phyloP scores from a whole-genome alignment of 495 filamentous ascomycete species.

The Sabuloglossum arenarium region DNA sequence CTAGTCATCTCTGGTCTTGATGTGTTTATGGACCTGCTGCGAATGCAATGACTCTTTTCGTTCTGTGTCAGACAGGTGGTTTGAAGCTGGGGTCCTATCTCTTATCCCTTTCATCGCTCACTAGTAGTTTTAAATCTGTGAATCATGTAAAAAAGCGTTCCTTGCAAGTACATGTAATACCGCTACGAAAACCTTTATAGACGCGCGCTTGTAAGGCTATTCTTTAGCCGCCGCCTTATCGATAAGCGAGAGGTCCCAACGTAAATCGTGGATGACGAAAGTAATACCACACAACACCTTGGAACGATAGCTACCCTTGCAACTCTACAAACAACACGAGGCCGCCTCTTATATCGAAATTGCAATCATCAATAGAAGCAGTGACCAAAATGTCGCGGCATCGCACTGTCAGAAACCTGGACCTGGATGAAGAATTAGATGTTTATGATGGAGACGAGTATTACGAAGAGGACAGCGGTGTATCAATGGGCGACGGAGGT shows the following conservation, averaged over 20 bases:
- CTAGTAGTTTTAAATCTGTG: background rate
- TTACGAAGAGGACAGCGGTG: slow-evolving; percentile 12
- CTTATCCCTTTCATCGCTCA: background rate
- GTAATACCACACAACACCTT: too few relatives aligned
- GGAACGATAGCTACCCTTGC: too few relatives aligned
- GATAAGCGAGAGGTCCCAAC: too few relatives aligned
- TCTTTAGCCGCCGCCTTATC: too few relatives aligned
- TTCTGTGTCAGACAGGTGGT: background rate
- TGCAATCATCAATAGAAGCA: background rate
- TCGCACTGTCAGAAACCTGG: slow-evolving; percentile 32
- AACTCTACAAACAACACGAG: too few relatives aligned
- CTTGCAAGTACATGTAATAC: background rate
- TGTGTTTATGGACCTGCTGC: background rate
- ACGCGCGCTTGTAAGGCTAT: background rate
- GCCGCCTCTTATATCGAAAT: too few relatives aligned
- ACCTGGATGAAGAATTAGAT: slow-evolving; percentile 36
- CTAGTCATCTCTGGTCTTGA: background rate
- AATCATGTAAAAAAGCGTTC: background rate
- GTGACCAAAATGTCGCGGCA: slow-evolving; percentile 35
- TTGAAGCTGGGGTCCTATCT: background rate
- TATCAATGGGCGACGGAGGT: background rate
- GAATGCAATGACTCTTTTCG: background rate
- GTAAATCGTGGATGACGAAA: too few relatives aligned
- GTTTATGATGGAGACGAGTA: slow-evolving; percentile 33
- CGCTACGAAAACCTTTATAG: background rate